These are phyloP conservation scores for Stygiomarasmius scandens DNA, from an alignment of 1,284 basidiomycete species.

Conservation along the genomic window DNA sequence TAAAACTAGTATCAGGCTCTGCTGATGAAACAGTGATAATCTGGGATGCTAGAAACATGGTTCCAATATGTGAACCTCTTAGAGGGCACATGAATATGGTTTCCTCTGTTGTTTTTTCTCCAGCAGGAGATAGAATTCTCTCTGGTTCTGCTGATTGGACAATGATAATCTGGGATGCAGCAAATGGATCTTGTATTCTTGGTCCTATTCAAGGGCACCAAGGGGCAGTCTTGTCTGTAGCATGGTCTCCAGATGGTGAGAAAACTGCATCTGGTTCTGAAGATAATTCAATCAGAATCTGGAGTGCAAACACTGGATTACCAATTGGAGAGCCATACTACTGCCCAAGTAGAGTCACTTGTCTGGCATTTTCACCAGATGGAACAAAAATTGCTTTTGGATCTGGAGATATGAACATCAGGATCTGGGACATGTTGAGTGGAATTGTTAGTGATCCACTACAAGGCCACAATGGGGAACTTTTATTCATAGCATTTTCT, in stretches of 20 bases:
- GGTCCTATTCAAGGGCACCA: neutral
- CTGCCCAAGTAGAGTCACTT: neutral
- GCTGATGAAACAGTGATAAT: conserved; percentile 23
- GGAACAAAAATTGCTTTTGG: conserved; percentile 6
- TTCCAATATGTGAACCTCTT: neutral
- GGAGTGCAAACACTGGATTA: neutral
- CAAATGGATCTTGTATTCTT: neutral
- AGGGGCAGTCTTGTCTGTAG: neutral
- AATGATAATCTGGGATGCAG: conserved; percentile 4
- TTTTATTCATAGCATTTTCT: conserved; percentile 14
- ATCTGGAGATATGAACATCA: conserved; percentile 8
- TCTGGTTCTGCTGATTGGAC: conserved; percentile 4
- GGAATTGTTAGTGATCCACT: neutral
- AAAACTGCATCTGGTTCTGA: neutral
- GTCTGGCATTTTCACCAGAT: conserved; percentile 19
- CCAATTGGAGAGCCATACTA: neutral
- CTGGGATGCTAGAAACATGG: conserved; percentile 24
- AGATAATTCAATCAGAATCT: neutral
- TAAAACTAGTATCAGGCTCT: conserved; percentile 1
- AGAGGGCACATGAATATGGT: conserved; percentile 1
- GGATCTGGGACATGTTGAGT: conserved; percentile 11
- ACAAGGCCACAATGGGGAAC: conserved; percentile 1
- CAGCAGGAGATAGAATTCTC: conserved; percentile 2
- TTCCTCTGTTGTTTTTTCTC: conserved; percentile 4
- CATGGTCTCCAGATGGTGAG: conserved; percentile 1